A percentile compares a stretch with the other conserved stretches of the same genome.
Evolutionary conservation across 2,329 filamentous ascomycete species (phyloP).

Genomic region (Lasiodiplodia citricola): DNA sequence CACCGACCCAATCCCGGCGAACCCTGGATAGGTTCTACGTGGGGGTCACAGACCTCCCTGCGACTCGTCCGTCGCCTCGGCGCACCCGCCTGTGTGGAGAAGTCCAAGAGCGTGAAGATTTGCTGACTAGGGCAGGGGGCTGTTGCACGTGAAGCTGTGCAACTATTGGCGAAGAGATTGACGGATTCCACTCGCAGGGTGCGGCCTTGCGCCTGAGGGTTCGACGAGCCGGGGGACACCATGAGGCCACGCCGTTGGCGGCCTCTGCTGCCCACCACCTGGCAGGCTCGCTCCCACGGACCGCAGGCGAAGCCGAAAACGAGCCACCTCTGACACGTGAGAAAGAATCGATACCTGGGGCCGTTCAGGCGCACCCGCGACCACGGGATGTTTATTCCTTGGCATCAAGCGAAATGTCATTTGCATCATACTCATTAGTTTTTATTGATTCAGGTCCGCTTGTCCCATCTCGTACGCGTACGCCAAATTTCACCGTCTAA

Average conservation of each 20-base stretch:
- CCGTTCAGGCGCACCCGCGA: slow-evolving; percentile 16
- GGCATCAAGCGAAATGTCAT: slow-evolving; percentile 23
- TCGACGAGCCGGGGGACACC: not conserved
- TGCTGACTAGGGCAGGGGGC: slow-evolving; percentile 20
- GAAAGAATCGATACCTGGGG: slow-evolving; percentile 18
- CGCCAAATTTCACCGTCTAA: slow-evolving; percentile 16
- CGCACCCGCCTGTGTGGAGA: slow-evolving; percentile 24
- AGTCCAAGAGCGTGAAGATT: slow-evolving; percentile 24
- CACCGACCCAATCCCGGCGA: slow-evolving; percentile 5
- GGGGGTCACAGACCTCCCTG: slow-evolving; percentile 21
- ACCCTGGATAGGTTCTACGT: slow-evolving; percentile 15
- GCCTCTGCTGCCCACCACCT: not conserved
- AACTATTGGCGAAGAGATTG: slow-evolving; percentile 22
- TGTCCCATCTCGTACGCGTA: slow-evolving; percentile 20
- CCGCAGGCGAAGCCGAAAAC: slow-evolving; percentile 15
- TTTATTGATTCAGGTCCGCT: slow-evolving; percentile 16
- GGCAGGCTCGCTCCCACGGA: not conserved
- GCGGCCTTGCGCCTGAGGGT: slow-evolving; percentile 4
- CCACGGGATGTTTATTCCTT: slow-evolving; percentile 10
- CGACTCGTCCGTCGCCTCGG: slow-evolving; percentile 2
- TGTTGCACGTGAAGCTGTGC: slow-evolving; percentile 4
- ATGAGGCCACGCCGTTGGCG: slow-evolving; percentile 8
- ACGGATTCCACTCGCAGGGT: slow-evolving; percentile 21
- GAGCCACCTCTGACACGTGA: slow-evolving; percentile 18
- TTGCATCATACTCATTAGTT: slow-evolving; percentile 23